Evolutionary conservation across 352 stramenopile species (phyloP).

Genomic region (Plasmopara viticola): DNA sequence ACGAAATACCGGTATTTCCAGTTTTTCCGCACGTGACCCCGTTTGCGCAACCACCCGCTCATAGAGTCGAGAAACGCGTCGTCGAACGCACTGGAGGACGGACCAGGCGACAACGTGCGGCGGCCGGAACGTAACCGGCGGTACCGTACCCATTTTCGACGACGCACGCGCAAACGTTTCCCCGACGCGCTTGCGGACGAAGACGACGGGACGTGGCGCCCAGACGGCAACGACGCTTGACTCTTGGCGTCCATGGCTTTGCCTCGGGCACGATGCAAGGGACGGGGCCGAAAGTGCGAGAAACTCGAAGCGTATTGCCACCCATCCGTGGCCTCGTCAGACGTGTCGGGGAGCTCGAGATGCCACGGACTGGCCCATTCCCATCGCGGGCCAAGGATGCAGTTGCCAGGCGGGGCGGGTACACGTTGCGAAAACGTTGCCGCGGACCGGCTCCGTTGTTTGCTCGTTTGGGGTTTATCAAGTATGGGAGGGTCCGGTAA

Average conservation of each 20-base stretch:
- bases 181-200: slow-evolving; percentile 21
- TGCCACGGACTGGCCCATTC: slow-evolving; percentile 76
- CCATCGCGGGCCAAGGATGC: slow-evolving; percentile 24
- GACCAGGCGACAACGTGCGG: slow-evolving; percentile 1
- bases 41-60: slow-evolving; percentile 62
- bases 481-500: slow-evolving; percentile 24
- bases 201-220: slow-evolving; percentile 17
- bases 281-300: slow-evolving; percentile 36
- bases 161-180: slow-evolving; percentile 41
- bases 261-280: slow-evolving; percentile 16
- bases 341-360: slow-evolving; percentile 27
- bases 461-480: neutral
- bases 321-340: slow-evolving; percentile 32
- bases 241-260: slow-evolving; percentile 21
- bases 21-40: slow-evolving; percentile 67
- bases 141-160: slow-evolving; percentile 66
- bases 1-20: slow-evolving; percentile 78
- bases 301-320: slow-evolving; percentile 69
- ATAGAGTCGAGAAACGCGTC: slow-evolving; percentile 67
- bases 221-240: slow-evolving; percentile 5
- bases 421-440: slow-evolving; percentile 8
- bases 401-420: slow-evolving; percentile 5
- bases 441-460: slow-evolving; percentile 25
- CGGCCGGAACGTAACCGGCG: slow-evolving; percentile 28
- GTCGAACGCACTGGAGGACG: slow-evolving; percentile 42